Evolutionary conservation across 495 filamentous ascomycete species (phyloP).

Genomic region (Trichoderma gamsii): DNA sequence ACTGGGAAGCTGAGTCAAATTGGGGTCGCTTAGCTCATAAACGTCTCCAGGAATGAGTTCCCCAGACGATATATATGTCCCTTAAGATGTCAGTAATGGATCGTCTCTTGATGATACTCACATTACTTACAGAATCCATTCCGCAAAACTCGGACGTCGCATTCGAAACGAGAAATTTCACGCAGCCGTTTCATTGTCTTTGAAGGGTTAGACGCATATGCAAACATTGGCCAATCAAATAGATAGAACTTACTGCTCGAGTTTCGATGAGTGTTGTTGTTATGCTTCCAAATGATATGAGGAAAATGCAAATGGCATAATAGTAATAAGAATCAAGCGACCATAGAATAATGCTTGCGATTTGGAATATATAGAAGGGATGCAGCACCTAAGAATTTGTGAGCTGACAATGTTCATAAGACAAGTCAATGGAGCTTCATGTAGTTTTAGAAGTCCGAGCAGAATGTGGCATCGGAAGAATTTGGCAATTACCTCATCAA

Average conservation of each 20-base stretch:
- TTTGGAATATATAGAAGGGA: slow-evolving; percentile 97
- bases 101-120: not conserved
- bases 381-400: slow-evolving; percentile 58
- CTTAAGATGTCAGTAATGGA: slow-evolving; percentile 39
- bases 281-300: slow-evolving; percentile 91
- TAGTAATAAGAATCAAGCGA: slow-evolving; percentile 95
- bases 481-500: slow-evolving; percentile 66
- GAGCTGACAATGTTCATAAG: not conserved
- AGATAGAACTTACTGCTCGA: slow-evolving; percentile 53
- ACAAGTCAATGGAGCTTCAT: not conserved
- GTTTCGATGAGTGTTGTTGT: slow-evolving; percentile 85
- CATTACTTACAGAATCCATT: slow-evolving; percentile 83
- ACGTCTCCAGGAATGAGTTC: slow-evolving; percentile 95
- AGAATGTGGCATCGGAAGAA: not conserved
- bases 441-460: not conserved
- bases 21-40: slow-evolving; percentile 94
- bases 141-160: slow-evolving; percentile 85
- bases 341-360: slow-evolving; percentile 92
- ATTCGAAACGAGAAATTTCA: slow-evolving; percentile 91
- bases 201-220: slow-evolving; percentile 19
- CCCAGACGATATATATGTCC: slow-evolving; percentile 77
- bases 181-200: slow-evolving; percentile 86
- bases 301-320: slow-evolving; percentile 91
- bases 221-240: slow-evolving; percentile 10
- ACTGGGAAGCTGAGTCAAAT: slow-evolving; percentile 85